Conservation (phyloP, 257 asterid genomes). For the Mitragyna speciosa region DNA sequence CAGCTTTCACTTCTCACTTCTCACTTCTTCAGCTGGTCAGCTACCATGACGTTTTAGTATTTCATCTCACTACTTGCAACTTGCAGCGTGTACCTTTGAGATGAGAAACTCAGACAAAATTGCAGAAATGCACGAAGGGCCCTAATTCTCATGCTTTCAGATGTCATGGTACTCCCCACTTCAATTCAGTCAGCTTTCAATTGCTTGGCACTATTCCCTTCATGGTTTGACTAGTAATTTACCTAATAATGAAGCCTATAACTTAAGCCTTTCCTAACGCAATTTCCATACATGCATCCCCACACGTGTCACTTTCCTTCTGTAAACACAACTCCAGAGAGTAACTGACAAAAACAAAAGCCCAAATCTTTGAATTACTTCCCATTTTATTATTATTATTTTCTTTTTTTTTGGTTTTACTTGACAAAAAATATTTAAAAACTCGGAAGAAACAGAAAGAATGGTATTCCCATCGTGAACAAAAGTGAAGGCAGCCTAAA, state of each 20-base stretch:
- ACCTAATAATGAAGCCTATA: background rate
- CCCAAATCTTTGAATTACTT: background rate
- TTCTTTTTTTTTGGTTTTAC: background rate
- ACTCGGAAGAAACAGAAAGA: background rate
- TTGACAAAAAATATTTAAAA: background rate
- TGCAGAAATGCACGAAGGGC: no score
- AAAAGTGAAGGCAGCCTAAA: constrained; percentile 18
- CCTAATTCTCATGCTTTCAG: no score
- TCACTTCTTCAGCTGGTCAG: no score
- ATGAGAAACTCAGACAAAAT: no score
- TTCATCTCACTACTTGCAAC: no score
- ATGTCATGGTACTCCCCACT: no score
- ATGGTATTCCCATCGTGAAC: constrained; percentile 12
- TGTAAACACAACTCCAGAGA: background rate
- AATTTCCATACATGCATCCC: background rate
- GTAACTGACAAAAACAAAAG: background rate
- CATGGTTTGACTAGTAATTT: no score
- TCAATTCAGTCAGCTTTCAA: no score
- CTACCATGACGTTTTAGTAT: no score
- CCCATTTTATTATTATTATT: background rate
- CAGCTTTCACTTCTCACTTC: no score
- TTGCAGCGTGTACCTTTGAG: no score
- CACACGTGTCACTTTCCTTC: background rate
- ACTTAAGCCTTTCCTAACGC: background rate
- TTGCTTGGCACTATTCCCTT: no score